Conservation (phyloP, 2,329 filamentous ascomycete genomes). For the Capronia coronata region DNA sequence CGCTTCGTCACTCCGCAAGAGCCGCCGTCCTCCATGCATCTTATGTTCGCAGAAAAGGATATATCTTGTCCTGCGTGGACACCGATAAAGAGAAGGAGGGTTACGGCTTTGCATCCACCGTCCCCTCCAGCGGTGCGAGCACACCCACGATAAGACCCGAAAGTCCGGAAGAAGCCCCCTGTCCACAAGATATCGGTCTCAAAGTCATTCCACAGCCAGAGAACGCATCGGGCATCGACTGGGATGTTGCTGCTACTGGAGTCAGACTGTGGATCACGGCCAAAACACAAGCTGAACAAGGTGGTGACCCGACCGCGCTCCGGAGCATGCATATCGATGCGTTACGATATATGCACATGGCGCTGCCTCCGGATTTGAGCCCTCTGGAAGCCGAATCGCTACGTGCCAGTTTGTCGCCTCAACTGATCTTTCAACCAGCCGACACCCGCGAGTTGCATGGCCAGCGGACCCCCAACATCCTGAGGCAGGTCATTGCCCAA, state of each 20-base stretch:
- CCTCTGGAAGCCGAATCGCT: slow-evolving; percentile 18
- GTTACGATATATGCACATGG: slow-evolving; percentile 23
- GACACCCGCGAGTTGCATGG: neutral
- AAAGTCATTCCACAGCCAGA: slow-evolving; percentile 19
- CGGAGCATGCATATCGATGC: slow-evolving; percentile 26
- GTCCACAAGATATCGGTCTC: slow-evolving; percentile 13
- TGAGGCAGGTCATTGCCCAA: slow-evolving; percentile 20
- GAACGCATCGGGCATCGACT: slow-evolving; percentile 18
- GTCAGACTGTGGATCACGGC: slow-evolving; percentile 19
- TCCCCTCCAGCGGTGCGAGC: slow-evolving; percentile 12
- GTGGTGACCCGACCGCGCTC: slow-evolving; percentile 15
- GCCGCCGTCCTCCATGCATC: slow-evolving; percentile 8
- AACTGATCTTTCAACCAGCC: slow-evolving; percentile 3
- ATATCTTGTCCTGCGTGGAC: slow-evolving; percentile 12
- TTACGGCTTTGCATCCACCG: slow-evolving; percentile 13
- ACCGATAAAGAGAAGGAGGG: slow-evolving; percentile 12
- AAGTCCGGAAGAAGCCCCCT: slow-evolving; percentile 10
- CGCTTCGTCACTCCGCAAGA: slow-evolving; percentile 18
- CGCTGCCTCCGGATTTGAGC: slow-evolving; percentile 19
- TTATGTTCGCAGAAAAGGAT: slow-evolving; percentile 8
- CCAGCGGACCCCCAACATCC: slow-evolving; percentile 6
- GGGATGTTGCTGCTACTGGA: slow-evolving; percentile 22
- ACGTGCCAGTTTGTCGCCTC: slow-evolving; percentile 19
- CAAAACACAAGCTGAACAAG: slow-evolving; percentile 20
- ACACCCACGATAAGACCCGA: slow-evolving; percentile 19